Evolutionary conservation across 2,329 filamentous ascomycete genomes (phyloP).

Genomic region (Aspergillus candidus): DNA sequence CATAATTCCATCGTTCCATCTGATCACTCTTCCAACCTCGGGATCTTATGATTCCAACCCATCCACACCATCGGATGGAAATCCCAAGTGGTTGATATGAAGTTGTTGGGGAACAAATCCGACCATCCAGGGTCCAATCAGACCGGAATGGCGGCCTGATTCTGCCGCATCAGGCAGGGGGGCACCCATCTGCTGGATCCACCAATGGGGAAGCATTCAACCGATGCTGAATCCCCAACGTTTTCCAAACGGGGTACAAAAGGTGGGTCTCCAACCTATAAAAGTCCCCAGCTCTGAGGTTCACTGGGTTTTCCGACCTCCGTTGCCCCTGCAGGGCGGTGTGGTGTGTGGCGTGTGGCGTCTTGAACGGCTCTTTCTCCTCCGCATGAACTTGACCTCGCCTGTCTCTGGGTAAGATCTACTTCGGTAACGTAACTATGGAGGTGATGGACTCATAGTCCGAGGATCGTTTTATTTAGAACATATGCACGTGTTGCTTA

Average conservation of each 20-base stretch:
- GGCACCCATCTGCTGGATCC: not conserved
- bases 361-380: not conserved
- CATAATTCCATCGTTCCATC: too few relatives aligned
- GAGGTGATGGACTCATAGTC: too few relatives aligned
- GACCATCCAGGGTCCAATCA: constrained; percentile 9
- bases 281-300: not conserved
- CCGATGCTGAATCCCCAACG: constrained; percentile 31
- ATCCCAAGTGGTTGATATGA: not conserved
- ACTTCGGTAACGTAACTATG: too few relatives aligned
- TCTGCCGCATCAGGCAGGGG: constrained; percentile 5
- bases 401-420: too few relatives aligned
- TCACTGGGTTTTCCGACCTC: too few relatives aligned
- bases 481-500: too few relatives aligned
- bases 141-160: not conserved
- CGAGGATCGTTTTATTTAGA: too few relatives aligned
- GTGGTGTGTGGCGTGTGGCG: not conserved
- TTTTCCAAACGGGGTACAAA: constrained; percentile 13
- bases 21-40: too few relatives aligned
- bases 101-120: constrained; percentile 12
- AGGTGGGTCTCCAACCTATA: too few relatives aligned
- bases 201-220: constrained; percentile 6
- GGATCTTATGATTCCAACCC: too few relatives aligned
- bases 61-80: too few relatives aligned
- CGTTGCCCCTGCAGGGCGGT: constrained; percentile 9
- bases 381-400: too few relatives aligned